A percentile compares a stretch with the other conserved stretches of the same genome.
Conservation (phyloP, 2,329 filamentous ascomycete genomes). For the Sporothrix globosa region DNA sequence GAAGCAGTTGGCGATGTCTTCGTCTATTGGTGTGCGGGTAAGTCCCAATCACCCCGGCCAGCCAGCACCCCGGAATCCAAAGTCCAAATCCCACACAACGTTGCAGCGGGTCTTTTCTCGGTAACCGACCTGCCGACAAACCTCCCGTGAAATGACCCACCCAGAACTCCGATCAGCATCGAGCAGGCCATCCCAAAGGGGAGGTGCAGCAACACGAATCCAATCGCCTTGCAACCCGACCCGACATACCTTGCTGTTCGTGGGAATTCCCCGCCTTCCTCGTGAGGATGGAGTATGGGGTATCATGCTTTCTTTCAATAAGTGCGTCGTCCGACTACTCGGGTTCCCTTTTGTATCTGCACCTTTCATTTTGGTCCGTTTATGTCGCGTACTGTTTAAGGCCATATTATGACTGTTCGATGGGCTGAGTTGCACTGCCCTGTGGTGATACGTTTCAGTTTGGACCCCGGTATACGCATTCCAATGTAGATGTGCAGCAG, state of each 20-base stretch:
- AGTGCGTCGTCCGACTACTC: too few species aligned
- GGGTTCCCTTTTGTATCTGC: not conserved
- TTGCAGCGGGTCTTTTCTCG: too few species aligned
- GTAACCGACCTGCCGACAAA: too few species aligned
- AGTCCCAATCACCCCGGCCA: not conserved
- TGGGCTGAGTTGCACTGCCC: not conserved
- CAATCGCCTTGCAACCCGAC: not conserved
- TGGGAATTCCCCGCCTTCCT: not conserved
- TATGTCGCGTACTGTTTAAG: not conserved
- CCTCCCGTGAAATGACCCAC: too few species aligned
- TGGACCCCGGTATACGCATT: not conserved
- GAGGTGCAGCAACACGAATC: not conserved
- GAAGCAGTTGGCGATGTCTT: not conserved
- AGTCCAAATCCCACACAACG: too few species aligned
- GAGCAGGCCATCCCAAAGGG: not conserved
- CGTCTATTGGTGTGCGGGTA: not conserved
- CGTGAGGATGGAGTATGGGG: not conserved
- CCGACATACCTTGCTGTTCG: not conserved
- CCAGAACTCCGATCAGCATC: not conserved
- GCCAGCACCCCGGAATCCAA: too few species aligned
- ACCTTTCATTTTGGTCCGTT: not conserved
- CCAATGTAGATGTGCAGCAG: not conserved
- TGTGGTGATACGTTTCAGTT: not conserved
- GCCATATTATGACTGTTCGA: not conserved
- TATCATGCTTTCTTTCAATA: too few species aligned